Evolutionary conservation across 768 basidiomycete genomes (phyloP).

Genomic region (Porphyrellus cyaneotinctus): DNA sequence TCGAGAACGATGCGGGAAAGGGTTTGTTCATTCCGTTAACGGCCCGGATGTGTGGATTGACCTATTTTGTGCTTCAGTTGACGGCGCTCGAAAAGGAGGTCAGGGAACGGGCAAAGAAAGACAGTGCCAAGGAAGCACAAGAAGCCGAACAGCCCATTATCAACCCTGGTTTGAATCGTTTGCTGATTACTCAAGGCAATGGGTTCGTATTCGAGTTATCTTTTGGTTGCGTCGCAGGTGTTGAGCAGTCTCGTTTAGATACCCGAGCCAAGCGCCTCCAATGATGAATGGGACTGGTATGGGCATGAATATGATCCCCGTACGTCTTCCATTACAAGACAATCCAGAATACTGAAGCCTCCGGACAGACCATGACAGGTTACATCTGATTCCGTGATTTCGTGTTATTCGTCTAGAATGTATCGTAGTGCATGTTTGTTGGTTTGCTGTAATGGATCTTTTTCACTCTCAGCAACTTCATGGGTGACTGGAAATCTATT

Average conservation of each 20-base stretch:
- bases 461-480: slow-evolving; percentile 4
- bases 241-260: slow-evolving; percentile 37
- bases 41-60: slow-evolving; percentile 9
- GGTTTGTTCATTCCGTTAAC: slow-evolving; percentile 35
- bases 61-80: slow-evolving; percentile 41
- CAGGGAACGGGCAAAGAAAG: slow-evolving; percentile 81
- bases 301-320: slow-evolving; percentile 53
- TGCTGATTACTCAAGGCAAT: slow-evolving; percentile 74
- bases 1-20: slow-evolving; percentile 76
- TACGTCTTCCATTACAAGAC: slow-evolving; percentile 32
- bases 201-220: slow-evolving; percentile 34
- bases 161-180: slow-evolving; percentile 66
- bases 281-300: slow-evolving; percentile 50
- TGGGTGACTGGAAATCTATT: background rate
- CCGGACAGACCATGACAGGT: slow-evolving; percentile 57
- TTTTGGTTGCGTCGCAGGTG: background rate
- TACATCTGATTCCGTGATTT: slow-evolving; percentile 36
- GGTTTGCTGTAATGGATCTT: slow-evolving; percentile 26
- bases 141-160: slow-evolving; percentile 86
- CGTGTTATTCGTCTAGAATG: slow-evolving; percentile 10
- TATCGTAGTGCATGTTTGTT: slow-evolving; percentile 27
- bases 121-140: slow-evolving; percentile 82
- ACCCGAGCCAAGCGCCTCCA: slow-evolving; percentile 60
- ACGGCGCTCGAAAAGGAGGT: slow-evolving; percentile 84
- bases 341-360: slow-evolving; percentile 5